A percentile compares a stretch with the other conserved stretches of the same genome.
Conservation (phyloP, 179 eudicot genomes). For the Beta macrorhiza region DNA sequence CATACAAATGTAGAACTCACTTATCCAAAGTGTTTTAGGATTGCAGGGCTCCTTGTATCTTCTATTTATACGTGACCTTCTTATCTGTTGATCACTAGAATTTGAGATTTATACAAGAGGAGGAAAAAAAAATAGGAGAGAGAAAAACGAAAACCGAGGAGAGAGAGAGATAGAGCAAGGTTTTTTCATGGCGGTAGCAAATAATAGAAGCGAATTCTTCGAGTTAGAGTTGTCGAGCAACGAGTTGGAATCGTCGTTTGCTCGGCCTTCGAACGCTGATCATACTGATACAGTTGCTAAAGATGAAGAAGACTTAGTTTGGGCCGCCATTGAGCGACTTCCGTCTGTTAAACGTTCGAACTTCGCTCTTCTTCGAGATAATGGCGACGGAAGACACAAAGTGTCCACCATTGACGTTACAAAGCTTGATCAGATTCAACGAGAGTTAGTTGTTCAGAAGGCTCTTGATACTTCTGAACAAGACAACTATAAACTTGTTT, state of each 20-base stretch:
- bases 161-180: not conserved
- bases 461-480: constrained; percentile 79
- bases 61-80: no score
- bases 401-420: constrained; percentile 52
- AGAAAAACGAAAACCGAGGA: no score
- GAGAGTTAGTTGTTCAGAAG: constrained; percentile 62
- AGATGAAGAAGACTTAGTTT: constrained; percentile 64
- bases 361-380: not conserved
- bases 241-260: constrained; percentile 32
- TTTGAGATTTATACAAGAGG: no score
- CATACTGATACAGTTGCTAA: constrained; percentile 27
- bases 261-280: constrained; percentile 57
- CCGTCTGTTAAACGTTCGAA: constrained; percentile 50
- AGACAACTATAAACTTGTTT: constrained; percentile 67
- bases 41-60: no score
- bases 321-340: constrained; percentile 74
- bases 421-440: constrained; percentile 51
- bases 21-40: no score
- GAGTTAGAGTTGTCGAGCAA: constrained; percentile 25
- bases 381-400: constrained; percentile 17
- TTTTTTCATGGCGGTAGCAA: no score
- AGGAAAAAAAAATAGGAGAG: no score
- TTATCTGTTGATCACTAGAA: no score
- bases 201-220: no score
- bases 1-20: no score